Percentiles rank a stretch among this genome's conserved stretches.
These are phyloP conservation scores for Lactarius psammicola DNA, from an alignment of 768 basidiomycete species.

Conservation along the genomic window DNA sequence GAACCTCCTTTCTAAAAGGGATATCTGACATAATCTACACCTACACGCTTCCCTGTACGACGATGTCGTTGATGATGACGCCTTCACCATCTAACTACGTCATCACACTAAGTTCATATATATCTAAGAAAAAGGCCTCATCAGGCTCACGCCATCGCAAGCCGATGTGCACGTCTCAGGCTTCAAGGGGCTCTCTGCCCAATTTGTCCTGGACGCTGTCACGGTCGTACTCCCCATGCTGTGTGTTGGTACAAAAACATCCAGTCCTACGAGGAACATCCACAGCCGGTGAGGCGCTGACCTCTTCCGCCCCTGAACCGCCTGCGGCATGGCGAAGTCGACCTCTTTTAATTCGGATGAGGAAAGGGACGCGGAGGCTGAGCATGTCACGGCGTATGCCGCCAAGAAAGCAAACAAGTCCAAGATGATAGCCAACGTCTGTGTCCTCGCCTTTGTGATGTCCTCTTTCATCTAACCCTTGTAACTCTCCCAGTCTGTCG, in stretches of 20 bases:
- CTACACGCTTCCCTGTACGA: too few species aligned
- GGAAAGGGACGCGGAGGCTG: conserved; percentile 56
- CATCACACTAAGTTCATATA: not conserved
- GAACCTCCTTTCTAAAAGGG: too few species aligned
- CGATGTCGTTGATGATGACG: too few species aligned
- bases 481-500: conserved; percentile 69
- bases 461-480: conserved; percentile 12
- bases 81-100: too few species aligned
- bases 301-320: conserved; percentile 45
- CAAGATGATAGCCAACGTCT: conserved; percentile 84
- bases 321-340: conserved; percentile 43
- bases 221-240: conserved; percentile 68
- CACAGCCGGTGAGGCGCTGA: conserved; percentile 71
- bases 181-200: conserved; percentile 74
- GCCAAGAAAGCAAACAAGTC: conserved; percentile 90
- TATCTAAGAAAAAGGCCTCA: conserved; percentile 20
- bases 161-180: conserved; percentile 92
- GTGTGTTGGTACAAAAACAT: conserved; percentile 96
- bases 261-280: conserved; percentile 89
- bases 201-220: conserved; percentile 61
- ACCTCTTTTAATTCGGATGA: conserved; percentile 80
- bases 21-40: too few species aligned
- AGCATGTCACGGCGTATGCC: conserved; percentile 91
- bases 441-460: not conserved
- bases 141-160: conserved; percentile 87